Conservation (phyloP, 106 monocot genomes). For the Apostasia ramifera region DNA sequence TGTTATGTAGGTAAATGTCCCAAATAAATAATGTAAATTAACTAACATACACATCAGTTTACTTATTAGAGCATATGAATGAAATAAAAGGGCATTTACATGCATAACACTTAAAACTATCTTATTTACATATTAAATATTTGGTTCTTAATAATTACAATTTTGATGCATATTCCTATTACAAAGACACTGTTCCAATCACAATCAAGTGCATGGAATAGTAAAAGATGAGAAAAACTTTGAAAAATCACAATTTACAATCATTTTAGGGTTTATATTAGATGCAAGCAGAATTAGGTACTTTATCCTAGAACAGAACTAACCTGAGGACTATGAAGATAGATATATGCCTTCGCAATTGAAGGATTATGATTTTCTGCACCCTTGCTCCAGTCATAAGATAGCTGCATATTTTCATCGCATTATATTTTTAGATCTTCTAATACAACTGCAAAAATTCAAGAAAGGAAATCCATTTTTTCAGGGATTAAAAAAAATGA, state of each 20-base stretch:
- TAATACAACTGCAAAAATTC: not conserved
- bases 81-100: too few species aligned
- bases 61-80: too few species aligned
- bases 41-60: too few species aligned
- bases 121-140: too few species aligned
- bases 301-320: not conserved
- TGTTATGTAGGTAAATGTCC: too few species aligned
- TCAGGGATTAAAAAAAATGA: not conserved
- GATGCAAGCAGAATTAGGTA: not conserved
- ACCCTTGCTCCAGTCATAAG: conserved; percentile 98
- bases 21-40: too few species aligned
- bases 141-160: too few species aligned
- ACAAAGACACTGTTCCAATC: too few species aligned
- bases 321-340: conserved; percentile 69
- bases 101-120: too few species aligned
- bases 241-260: not conserved
- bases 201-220: not conserved
- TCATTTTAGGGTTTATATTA: not conserved
- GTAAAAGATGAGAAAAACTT: not conserved
- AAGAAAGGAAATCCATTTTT: not conserved
- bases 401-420: conserved; percentile 31
- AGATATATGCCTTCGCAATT: conserved; percentile 78
- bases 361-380: conserved; percentile 94
- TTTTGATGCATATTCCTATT: too few species aligned
- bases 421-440: not conserved